Percentiles rank a stretch among this genome's conserved stretches.
Evolutionary conservation across 352 stramenopile genomes (phyloP).

Genomic region (Pythium myriotylum): DNA sequence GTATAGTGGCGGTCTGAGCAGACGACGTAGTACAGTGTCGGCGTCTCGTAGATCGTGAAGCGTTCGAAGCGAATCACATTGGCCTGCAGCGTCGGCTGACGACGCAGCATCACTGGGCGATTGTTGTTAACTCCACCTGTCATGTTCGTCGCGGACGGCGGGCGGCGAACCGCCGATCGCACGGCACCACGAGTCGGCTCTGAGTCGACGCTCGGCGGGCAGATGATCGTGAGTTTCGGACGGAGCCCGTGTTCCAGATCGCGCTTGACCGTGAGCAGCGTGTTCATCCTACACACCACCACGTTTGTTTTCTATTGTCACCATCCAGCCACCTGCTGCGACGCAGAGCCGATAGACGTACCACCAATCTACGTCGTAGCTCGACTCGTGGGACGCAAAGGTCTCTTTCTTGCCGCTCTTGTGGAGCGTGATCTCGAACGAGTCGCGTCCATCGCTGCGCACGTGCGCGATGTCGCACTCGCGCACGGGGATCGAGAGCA

Average conservation of each 20-base stretch:
- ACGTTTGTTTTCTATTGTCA: neutral
- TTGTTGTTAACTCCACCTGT: conserved; percentile 19
- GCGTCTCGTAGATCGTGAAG: conserved; percentile 86
- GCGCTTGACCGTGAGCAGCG: conserved; percentile 74
- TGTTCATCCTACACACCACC: conserved; percentile 69
- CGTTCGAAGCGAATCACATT: conserved; percentile 74
- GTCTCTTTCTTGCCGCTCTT: conserved; percentile 71
- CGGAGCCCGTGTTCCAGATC: conserved; percentile 67
- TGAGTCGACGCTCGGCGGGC: conserved; percentile 33
- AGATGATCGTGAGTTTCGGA: conserved; percentile 65
- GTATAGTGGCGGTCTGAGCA: conserved; percentile 87
- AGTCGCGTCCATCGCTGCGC: conserved; percentile 79
- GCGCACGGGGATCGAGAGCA: conserved; percentile 56
- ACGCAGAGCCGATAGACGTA: conserved; percentile 28
- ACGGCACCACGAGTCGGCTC: conserved; percentile 25
- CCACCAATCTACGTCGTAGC: conserved; percentile 89
- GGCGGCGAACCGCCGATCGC: conserved; percentile 30
- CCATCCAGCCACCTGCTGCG: too few relatives aligned
- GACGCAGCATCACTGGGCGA: conserved; percentile 50
- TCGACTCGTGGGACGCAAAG: conserved; percentile 83
- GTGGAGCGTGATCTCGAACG: conserved; percentile 73
- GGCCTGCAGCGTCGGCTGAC: conserved; percentile 67
- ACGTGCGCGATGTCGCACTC: conserved; percentile 82
- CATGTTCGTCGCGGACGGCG: conserved; percentile 33
- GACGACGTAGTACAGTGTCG: conserved; percentile 72